Base-by-base conservation (phyloP, 1,139 yeast species). In the Yamadazyma membranifaciens region DNA sequence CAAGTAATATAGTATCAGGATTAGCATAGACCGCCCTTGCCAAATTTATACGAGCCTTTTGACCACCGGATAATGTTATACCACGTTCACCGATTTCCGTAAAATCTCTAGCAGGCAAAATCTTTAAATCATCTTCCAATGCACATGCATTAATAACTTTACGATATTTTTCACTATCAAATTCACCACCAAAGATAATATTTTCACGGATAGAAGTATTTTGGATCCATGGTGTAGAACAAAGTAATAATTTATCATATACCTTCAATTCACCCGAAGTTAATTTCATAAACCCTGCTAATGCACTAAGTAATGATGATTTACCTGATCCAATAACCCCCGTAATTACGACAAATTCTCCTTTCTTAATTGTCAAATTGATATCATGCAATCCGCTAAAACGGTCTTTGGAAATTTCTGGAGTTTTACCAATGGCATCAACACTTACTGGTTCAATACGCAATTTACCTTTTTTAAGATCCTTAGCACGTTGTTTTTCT, bases 31-130 rank as follows among this genome's bases (percentile, higher is more conserved):
- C 63, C n/a, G 73, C 71, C 52, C 74, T 59, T 10, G 74, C 74
- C 48, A 68, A 60, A 45, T 65, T 65, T 35, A 68, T 63, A 50
- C 74, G 56, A 11, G 74, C 73, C 45, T 66, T 67, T 54, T 68
- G 74, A 29, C 74, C 74, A 30, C 74, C 74, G 34, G 71, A 65
- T 38, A 68, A 57, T 1, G 70, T 68, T 31, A 68, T 57, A 47
- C 74, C 74, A 47, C 73, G 57, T 54, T 68, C 74, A 41, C 74
- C 73, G 39, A 68, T 65, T 50, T 68, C 73, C 20, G 73, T 68
- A 32, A 54, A 44, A 47, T 68, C 74, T 34, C 63, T 62, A 24
- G 69, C 67, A 1, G 69, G 67, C 28, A 68, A 59, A 14, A 47
- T 40, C 3, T 47, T 48, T 43, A 68, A 51, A 52, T 68, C 76